Conservation (phyloP, 352 stramenopile species). For the Detonula confervacea region DNA sequence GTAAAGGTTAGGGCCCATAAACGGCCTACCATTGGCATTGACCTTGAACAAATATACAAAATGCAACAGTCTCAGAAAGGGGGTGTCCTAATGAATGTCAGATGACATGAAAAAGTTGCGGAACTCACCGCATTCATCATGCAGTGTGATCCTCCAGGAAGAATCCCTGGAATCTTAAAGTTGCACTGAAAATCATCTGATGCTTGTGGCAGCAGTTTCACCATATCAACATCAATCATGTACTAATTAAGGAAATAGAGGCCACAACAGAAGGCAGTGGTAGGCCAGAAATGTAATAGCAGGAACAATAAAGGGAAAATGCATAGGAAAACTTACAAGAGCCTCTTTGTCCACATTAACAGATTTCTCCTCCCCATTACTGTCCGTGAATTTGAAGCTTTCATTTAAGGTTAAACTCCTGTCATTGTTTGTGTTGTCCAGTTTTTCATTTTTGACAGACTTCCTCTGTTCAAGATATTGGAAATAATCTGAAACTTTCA, state of each 20-base stretch:
- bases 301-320: too few relatives aligned
- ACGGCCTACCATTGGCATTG: conserved; percentile 69
- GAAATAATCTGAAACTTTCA: conserved; percentile 74
- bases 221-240: conserved; percentile 79
- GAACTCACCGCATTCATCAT: conserved; percentile 82
- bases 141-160: conserved; percentile 77
- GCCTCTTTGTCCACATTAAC: conserved; percentile 46
- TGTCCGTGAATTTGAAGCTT: conserved; percentile 48
- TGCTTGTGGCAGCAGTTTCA: conserved; percentile 58
- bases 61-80: conserved; percentile 15
- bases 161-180: conserved; percentile 68
- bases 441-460: neutral
- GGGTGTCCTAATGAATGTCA: conserved; percentile 4
- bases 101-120: neutral
- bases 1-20: conserved; percentile 87
- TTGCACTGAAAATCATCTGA: conserved; percentile 64
- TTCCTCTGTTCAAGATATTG: conserved; percentile 57
- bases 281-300: too few relatives aligned
- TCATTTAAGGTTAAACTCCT: neutral
- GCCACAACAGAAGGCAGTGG: too few relatives aligned
- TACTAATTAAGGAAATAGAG: conserved; percentile 56
- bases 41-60: conserved; percentile 39
- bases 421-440: neutral
- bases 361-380: conserved; percentile 31
- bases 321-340: conserved; percentile 46